Evolutionary conservation across 179 eudicot species (phyloP), one percentile per base, ranked within the genome.

Genomic region (Patellifolia procumbens): DNA sequence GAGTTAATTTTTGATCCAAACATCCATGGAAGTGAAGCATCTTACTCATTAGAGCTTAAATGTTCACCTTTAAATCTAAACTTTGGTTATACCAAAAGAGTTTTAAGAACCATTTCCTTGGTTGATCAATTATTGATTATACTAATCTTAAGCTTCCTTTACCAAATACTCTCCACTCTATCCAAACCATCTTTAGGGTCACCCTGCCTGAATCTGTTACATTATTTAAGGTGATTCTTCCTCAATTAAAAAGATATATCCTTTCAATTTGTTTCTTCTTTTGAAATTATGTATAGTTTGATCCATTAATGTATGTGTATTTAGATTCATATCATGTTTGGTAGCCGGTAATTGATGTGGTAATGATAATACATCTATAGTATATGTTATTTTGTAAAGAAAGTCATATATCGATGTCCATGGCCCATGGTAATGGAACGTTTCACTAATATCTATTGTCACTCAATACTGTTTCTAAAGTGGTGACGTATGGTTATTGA

Each of bases 1-100:
- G 89, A 86, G 70, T 35, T 86, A 45, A 77, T 86, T 32, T 86
- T 83, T 28, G 89, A 86, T 74, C 87, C 89, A 58, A 79, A 76
- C 76, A 76, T 86, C 29, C 87, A 81, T 22, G 87, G 81, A 12
- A 79, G 75, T 7, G 85, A 83, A 74, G 82, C 89, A 53, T 83
- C 89, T 5, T 83, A 81, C 77, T 86, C 89, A 46, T 34, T 86
- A 68, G 89, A 86, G 78, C 86, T 86, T 76, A 86, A 86, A 72
- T 86, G 89, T 75, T 86, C 89, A 53, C 89, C 89, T 37, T 74
- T 86, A 76, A 86, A 83, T 74, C 87, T 86, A 1, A 86, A 86
- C 51, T 74, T 81, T 68, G 89, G 87, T 58, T 74, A 86, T 12
- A 81, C 81, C 4, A 86, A 86, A 83, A 86, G 69, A 77, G 68